phyloP scores from a whole-genome alignment of 495 filamentous ascomycete genomes.

The Peziza echinospora region DNA sequence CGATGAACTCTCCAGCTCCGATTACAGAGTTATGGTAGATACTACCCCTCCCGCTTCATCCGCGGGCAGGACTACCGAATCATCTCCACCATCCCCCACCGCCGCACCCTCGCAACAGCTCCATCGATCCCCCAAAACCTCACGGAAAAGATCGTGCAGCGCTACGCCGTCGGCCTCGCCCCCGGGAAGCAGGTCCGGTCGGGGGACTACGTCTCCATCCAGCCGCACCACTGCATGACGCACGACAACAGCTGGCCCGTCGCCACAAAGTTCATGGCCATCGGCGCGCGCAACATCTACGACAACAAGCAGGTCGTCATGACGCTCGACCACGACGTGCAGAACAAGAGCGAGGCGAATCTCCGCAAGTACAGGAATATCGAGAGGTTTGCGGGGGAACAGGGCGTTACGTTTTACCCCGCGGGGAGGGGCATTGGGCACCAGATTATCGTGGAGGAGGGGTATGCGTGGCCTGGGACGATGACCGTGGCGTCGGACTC shows the following conservation, averaged over 20 bases:
- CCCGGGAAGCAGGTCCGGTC: conserved; percentile 46
- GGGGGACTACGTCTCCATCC: conserved; percentile 68
- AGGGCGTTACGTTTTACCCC: conserved; percentile 67
- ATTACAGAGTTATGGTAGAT: too few species aligned
- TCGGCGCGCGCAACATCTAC: conserved; percentile 58
- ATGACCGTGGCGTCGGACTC: conserved; percentile 62
- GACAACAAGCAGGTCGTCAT: conserved; percentile 60
- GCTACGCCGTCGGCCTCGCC: conserved; percentile 47
- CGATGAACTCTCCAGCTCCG: too few species aligned
- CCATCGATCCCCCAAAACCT: conserved; percentile 40
- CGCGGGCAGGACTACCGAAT: background rate
- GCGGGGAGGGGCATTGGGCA: conserved; percentile 71
- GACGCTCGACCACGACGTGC: conserved; percentile 85
- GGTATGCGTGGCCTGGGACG: conserved; percentile 56
- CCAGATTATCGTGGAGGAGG: conserved; percentile 77
- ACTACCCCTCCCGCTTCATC: background rate
- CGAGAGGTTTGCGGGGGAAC: conserved; percentile 61
- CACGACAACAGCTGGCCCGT: conserved; percentile 91
- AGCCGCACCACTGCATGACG: conserved; percentile 60
- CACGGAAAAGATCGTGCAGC: conserved; percentile 82
- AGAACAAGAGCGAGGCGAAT: conserved; percentile 67
- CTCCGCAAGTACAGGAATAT: conserved; percentile 70
- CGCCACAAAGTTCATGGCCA: conserved; percentile 65
- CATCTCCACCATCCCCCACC: conserved; percentile 19
- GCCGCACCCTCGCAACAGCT: conserved; percentile 16